Percentiles rank a stretch among this genome's conserved stretches.
Conservation (phyloP, 78 protist genomes). For the Dictyostelium firmibasis region DNA sequence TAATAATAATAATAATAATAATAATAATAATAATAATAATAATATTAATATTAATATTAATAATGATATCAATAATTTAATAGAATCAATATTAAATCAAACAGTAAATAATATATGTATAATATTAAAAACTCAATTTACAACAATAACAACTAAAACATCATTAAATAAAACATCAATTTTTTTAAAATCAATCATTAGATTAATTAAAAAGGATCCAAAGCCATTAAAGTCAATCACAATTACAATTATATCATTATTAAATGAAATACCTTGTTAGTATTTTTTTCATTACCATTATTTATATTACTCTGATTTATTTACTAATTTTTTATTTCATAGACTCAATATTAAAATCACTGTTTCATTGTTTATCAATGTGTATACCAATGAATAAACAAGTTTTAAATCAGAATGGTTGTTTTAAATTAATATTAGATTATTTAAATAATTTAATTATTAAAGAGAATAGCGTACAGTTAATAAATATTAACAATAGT, state of each 20-base stretch:
- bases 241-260: constrained; percentile 15
- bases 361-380: constrained; percentile 54
- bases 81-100: background rate
- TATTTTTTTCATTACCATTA: background rate
- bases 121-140: constrained; percentile 1
- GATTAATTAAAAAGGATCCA: constrained; percentile 2
- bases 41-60: constrained; percentile 12
- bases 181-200: constrained; percentile 36
- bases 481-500: background rate
- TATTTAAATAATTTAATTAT: background rate
- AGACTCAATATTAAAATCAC: background rate
- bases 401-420: background rate
- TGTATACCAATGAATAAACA: constrained; percentile 26
- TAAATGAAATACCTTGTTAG: background rate
- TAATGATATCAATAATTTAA: background rate
- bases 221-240: background rate
- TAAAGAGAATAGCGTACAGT: background rate
- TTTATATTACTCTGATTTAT: background rate
- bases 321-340: background rate
- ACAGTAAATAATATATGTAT: constrained; percentile 20
- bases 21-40: background rate
- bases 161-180: constrained; percentile 2
- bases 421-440: background rate
- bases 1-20: background rate
- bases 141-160: background rate